Conservation (phyloP, 306 rosid genomes). For the Luffa acutangula region DNA sequence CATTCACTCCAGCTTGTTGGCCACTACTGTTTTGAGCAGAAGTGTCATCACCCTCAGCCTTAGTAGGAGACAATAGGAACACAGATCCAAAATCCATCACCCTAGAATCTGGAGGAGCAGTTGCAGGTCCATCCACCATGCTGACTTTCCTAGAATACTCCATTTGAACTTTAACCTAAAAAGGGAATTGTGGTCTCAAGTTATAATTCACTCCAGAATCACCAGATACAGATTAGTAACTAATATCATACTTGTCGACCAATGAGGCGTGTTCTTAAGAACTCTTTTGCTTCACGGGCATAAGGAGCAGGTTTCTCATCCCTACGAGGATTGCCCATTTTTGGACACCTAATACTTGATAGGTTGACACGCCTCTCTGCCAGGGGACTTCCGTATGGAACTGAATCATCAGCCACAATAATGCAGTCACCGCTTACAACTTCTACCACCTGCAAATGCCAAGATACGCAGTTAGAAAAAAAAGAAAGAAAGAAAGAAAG, state of each 20-base stretch:
- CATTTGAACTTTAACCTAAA: constrained; percentile 90
- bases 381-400: constrained; percentile 76
- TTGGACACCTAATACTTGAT: constrained; percentile 97
- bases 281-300: constrained; percentile 99
- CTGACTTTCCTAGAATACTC: constrained; percentile 82
- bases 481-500: too few species aligned
- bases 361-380: constrained; percentile 97
- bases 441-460: constrained; percentile 75
- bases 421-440: constrained; percentile 97
- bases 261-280: constrained; percentile 81
- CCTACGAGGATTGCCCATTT: constrained; percentile 92
- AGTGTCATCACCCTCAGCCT: constrained; percentile 62
- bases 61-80: constrained; percentile 41
- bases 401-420: constrained; percentile 87
- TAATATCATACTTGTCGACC: constrained; percentile 66
- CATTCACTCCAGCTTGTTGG: constrained; percentile 55
- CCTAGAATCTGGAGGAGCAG: constrained; percentile 60
- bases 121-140: constrained; percentile 45
- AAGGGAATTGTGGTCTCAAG: constrained; percentile 2
- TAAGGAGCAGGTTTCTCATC: constrained; percentile 97
- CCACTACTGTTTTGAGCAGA: constrained; percentile 31
- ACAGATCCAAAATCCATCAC: constrained; percentile 97
- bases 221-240: constrained; percentile 8
- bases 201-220: neutral
- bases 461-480: neutral